Base-by-base conservation (phyloP, 371 early-diverging fungal species). In the Mucor mucedo region DNA sequence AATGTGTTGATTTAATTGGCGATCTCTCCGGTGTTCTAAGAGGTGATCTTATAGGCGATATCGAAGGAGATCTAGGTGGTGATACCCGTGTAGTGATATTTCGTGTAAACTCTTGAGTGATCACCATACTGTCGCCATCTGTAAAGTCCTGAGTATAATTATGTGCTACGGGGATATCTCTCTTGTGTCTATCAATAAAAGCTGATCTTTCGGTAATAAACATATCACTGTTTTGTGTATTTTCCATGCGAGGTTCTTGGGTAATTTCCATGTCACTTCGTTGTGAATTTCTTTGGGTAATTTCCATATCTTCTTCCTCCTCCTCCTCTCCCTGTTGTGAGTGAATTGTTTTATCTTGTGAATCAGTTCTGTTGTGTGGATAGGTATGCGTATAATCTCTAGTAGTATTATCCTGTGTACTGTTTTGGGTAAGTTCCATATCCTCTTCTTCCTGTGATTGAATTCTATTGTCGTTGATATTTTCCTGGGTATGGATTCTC, bases 41-140 rank as follows among this genome's bases (percentile, higher is more conserved):
- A 21, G 47, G 47, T 21, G 47, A 21, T 47, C 47, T 47, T 21
- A 21, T 6, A 0, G 47, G 47, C 16, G 47, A 21, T 47, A 4
- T 47, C 4, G 7, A 8, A 21, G 47, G n/a, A 4, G 27, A n/a
- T 47, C 27, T 21, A 21, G 16, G 47, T 27, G 47, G 47, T 21
- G 14, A 28, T 30, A 29, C 13, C 8, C 29, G 41, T 13, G 16
- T 21, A 0, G 8, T 7, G 42, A 32, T 33, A 42, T 14, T 27
- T 42, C 54, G 47, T 21, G 21, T 47, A 21, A 47, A 5, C 21
- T 47, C 21, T 7, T 61, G 61, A 9, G 61, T 52, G 14, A 61
- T 61, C 9, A 33, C 32, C 44, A 61, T 61, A 13, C 41, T 21
- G 29, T 61, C 53, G 7, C 53, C 61, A 5, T 61, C 45, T 35